Evolutionary conservation across 139 green algal species (phyloP), one percentile per base, ranked within the genome.

Genomic region (Chlorella ohadii): DNA sequence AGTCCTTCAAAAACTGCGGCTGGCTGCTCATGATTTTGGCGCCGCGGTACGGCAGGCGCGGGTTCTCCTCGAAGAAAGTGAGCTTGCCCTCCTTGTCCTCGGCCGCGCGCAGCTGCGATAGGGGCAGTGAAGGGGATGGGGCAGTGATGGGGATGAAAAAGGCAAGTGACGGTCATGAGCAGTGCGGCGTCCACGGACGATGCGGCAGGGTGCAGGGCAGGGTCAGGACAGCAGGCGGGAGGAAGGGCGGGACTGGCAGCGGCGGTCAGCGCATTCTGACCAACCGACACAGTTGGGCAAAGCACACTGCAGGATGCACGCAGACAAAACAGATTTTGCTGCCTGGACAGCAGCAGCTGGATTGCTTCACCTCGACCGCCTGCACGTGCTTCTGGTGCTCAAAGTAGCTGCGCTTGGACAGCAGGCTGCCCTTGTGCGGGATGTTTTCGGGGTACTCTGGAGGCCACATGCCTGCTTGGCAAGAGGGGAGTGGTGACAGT

Each of bases 21-120:
- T 86, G 82, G 72, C 82, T 86, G 82, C 59, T 77, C 82, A 86
- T 86, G 72, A 86, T 86, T 33, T 86, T 86, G 72, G 82, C 82
- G 9, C 72, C 82, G 16, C 41, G 56, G 63, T 74, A 86, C 16
- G 81, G 81, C 38, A 79, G 61, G 11, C 56, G 56, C 9, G 81
- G 81, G 70, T 85, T 59, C 36, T 85, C 82, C 31, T 85, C 41
- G 4, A 79, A 33, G 59, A 61, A 72, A 25, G 23, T 39, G 41
- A 86, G 57, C 28, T 39, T 17, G n/a, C 59, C 63, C 11, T 64
- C 72, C n/a, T 66, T 44, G 19, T 61, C 41, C 41, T 67, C 72
- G n/a, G 41, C 66, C 9, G 70, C 81, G 0, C 70, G 81, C 68
- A 85, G 68, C 81, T 85, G 80, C 55, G 51, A 80, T 1, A 15